Conservation (phyloP, 345 rosid genomes). For the Excoecaria cochinchinensis region DNA sequence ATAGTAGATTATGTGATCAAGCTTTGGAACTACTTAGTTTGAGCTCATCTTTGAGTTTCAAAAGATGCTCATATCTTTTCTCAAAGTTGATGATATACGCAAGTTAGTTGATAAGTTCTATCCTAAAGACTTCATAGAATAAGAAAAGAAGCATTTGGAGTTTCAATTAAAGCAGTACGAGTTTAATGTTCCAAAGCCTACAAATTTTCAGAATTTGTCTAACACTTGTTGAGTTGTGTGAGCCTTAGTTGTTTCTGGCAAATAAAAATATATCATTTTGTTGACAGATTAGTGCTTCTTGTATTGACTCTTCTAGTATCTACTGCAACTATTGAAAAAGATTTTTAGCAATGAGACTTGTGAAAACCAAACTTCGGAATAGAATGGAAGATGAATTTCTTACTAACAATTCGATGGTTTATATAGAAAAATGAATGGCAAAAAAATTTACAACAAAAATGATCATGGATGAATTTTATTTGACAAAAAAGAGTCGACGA, state of each 20-base stretch:
- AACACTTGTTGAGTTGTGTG: too few relatives aligned
- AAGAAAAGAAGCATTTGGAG: not conserved
- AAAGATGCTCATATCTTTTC: not conserved
- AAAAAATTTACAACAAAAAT: too few relatives aligned
- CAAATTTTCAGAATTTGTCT: not conserved
- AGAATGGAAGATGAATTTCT: too few relatives aligned
- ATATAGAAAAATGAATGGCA: too few relatives aligned
- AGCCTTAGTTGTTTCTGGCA: not conserved
- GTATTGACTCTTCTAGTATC: not conserved
- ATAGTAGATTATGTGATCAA: not conserved
- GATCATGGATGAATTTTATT: too few relatives aligned
- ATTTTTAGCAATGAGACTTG: not conserved
- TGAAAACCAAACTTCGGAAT: too few relatives aligned
- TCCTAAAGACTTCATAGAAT: not conserved
- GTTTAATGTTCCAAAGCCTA: not conserved
- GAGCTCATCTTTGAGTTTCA: not conserved
- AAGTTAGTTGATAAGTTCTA: not conserved
- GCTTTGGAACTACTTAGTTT: not conserved
- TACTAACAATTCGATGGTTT: too few relatives aligned
- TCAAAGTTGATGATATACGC: not conserved
- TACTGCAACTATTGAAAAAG: not conserved
- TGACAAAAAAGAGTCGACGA: too few relatives aligned
- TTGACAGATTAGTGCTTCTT: too few relatives aligned
- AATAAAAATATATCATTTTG: not conserved
- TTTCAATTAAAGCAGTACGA: not conserved